A percentile compares a stretch with the other conserved stretches of the same genome.
Conservation (phyloP, 805 yeast species). For the Schwanniomyces occidentalis region DNA sequence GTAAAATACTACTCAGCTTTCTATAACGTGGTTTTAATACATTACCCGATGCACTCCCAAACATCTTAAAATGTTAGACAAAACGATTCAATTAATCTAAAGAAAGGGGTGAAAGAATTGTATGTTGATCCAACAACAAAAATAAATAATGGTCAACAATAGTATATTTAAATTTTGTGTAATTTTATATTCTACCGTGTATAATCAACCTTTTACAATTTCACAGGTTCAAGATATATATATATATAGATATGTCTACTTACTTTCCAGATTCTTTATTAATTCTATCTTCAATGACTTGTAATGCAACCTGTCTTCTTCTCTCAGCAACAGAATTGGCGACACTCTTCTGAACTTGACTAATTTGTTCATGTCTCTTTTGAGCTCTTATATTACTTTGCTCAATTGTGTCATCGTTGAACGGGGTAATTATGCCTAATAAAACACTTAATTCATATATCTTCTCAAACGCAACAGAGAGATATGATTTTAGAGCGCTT, state of each 20-base stretch:
- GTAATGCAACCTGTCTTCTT: conserved; percentile 74
- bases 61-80: too few species aligned
- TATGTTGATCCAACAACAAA: too few species aligned
- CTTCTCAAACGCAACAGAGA: conserved; percentile 50
- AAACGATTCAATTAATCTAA: too few species aligned
- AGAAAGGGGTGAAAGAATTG: too few species aligned
- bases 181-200: too few species aligned
- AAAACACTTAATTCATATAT: conserved; percentile 36
- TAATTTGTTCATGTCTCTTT: conserved; percentile 53
- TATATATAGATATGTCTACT: too few species aligned
- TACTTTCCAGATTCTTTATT: conserved; percentile 28
- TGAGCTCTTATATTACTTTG: conserved; percentile 72
- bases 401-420: conserved; percentile 68
- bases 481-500: conserved; percentile 47
- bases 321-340: conserved; percentile 64
- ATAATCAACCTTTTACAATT: too few species aligned
- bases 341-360: conserved; percentile 39
- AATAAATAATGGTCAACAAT: too few species aligned
- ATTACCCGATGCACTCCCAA: conserved; percentile 8
- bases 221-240: too few species aligned
- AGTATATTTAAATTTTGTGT: too few species aligned
- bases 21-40: conserved; percentile 30
- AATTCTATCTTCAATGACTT: conserved; percentile 69
- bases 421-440: conserved; percentile 56
- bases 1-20: conserved; percentile 21